Evolutionary conservation across 2,329 filamentous ascomycete genomes (phyloP).

Genomic region (Penicillium sp.): DNA sequence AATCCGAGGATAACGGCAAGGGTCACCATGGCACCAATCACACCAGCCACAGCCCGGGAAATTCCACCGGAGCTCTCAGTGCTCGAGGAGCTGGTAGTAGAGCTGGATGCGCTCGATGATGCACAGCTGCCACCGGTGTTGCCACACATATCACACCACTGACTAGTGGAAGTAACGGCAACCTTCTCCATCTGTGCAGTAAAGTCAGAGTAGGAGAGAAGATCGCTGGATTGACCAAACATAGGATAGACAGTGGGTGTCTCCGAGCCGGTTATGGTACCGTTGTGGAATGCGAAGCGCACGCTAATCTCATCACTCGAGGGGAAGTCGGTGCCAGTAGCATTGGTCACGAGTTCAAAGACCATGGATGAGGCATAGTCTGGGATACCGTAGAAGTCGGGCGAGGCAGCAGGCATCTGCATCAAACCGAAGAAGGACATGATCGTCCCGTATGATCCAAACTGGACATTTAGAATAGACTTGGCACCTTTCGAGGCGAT

Average conservation of each 20-base stretch:
- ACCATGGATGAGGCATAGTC: conserved; percentile 80
- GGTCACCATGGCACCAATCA: conserved; percentile 72
- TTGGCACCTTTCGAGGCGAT: conserved; percentile 36
- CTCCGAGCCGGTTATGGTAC: conserved; percentile 50
- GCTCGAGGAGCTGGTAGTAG: conserved; percentile 8
- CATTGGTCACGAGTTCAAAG: conserved; percentile 69
- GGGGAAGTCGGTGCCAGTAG: conserved; percentile 42
- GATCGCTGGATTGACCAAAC: conserved; percentile 56
- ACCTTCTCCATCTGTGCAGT: conserved; percentile 62
- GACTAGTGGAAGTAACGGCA: conserved; percentile 60
- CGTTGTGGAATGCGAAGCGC: conserved; percentile 64
- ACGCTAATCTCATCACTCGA: conserved; percentile 54
- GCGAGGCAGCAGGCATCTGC: conserved; percentile 50
- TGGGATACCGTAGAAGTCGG: conserved; percentile 72
- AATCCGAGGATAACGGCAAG: conserved; percentile 62
- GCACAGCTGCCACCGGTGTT: conserved; percentile 69
- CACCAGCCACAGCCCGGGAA: conserved; percentile 71
- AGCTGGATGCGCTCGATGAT: conserved; percentile 28
- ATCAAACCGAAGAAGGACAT: conserved; percentile 62
- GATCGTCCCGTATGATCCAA: conserved; percentile 63
- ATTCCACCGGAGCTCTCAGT: conserved; percentile 48
- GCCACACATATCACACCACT: conserved; percentile 76
- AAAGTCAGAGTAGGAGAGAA: conserved; percentile 70
- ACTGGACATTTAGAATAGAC: conserved; percentile 53
- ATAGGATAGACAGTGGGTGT: conserved; percentile 58